phyloP scores from a whole-genome alignment of 179 eudicot genomes.

The Vitellaria paradoxa region DNA sequence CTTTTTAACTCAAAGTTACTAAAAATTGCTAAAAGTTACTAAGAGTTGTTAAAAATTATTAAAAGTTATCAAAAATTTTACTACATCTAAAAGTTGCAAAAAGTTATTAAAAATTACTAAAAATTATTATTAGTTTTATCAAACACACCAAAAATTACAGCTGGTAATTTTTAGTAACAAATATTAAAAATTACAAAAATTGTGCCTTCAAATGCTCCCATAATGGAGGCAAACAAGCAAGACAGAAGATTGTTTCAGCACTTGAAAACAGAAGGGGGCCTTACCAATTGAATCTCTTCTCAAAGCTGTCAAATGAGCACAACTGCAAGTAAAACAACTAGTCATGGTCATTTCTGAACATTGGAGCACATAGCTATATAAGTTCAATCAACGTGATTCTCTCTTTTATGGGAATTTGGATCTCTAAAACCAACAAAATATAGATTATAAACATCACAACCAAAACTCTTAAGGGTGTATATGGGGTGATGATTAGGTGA shows the following conservation, averaged over 20 bases:
- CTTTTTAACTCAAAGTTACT: too few relatives aligned
- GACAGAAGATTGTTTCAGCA: not conserved
- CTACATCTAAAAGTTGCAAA: too few relatives aligned
- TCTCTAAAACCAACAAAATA: not conserved
- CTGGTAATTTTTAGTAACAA: too few relatives aligned
- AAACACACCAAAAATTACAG: too few relatives aligned
- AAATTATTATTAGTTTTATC: too few relatives aligned
- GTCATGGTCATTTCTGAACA: not conserved
- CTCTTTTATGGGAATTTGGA: not conserved
- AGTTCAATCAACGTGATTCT: not conserved
- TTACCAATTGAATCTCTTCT: constrained; percentile 98
- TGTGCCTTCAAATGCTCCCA: too few relatives aligned
- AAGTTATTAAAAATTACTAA: too few relatives aligned
- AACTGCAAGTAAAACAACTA: constrained; percentile 54
- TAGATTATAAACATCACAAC: not conserved
- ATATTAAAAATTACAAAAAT: too few relatives aligned
- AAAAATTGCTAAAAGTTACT: too few relatives aligned
- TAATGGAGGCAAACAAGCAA: not conserved
- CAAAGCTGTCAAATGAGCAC: constrained; percentile 89
- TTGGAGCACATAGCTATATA: not conserved
- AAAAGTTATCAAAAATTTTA: too few relatives aligned
- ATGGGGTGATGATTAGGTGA: too few relatives aligned
- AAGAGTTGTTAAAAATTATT: too few relatives aligned
- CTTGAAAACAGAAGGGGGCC: not conserved
- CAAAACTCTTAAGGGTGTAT: not conserved